Evolutionary conservation across 148 eudicot genomes (phyloP), one percentile per base, ranked within the genome.

Genomic region (Persicaria maculosa): DNA sequence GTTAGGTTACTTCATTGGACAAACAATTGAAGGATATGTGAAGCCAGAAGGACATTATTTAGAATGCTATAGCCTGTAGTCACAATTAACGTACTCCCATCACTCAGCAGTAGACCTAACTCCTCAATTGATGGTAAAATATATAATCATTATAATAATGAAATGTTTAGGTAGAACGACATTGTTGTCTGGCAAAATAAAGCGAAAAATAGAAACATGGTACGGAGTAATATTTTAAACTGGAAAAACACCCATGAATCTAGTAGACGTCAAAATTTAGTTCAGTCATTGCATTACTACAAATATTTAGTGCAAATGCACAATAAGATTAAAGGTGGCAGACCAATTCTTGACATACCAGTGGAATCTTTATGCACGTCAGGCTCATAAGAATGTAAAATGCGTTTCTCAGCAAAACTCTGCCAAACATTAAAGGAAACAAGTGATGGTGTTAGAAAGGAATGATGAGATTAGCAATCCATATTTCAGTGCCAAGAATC

Each of bases 381-480:
- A 47, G 84, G 85, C 84, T 93, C 93, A 82, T 85, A 93, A 81
- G 93, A 92, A 82, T 89, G 90, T 79, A 89, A 77, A 72, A 85
- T 57, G 54, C 72, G 74, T 46, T 48, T 25, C n/a, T 65, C 81
- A 69, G 74, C 16, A 76, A 79, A 67, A 43, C 31, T 65, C 70
- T 65, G 70, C 40, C 70, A 65, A 65, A 31, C 70, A 65, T 9
- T n/a, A 36, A 65, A 64, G 69, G n/a, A 64, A 14, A 64, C 14
- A 53, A 4, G 58, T 14, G 43, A 62, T 62, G 44, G 7, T 31
- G 9, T 31, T 31, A 16, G 64, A 19, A 57, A 20, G 22, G 31
- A 57, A 57, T 3, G 8, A 57, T 3, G 8, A 57, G 64, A 57
- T 19, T 19, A 57, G 36, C 31, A 57, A 1, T 20, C 31, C 64